Conservation (phyloP, 2,329 filamentous ascomycete genomes). For the Elsinoe perseae region DNA sequence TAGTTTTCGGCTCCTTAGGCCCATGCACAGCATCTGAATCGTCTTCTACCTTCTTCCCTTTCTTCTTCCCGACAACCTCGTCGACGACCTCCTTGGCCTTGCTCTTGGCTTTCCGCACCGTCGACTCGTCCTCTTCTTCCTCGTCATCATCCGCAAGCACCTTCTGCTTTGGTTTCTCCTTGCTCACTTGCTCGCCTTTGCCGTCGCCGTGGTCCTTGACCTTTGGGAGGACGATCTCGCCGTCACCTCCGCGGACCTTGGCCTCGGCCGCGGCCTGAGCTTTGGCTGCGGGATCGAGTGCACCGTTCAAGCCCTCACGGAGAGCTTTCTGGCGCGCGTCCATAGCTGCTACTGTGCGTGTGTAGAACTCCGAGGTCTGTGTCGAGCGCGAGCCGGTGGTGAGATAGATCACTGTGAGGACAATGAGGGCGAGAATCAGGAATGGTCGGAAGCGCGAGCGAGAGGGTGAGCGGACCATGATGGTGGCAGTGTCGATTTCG, state of each 20-base stretch:
- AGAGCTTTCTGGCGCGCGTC: conserved; percentile 36
- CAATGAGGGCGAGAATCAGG: conserved; percentile 54
- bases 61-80: conserved; percentile 22
- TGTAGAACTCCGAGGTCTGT: conserved; percentile 49
- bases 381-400: conserved; percentile 52
- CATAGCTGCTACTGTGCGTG: conserved; percentile 47
- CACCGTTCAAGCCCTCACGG: background rate
- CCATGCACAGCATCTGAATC: conserved; percentile 42
- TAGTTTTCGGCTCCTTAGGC: conserved; percentile 48
- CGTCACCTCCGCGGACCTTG: conserved; percentile 10
- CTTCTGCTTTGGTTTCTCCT: conserved; percentile 56
- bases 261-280: conserved; percentile 23
- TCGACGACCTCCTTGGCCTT: conserved; percentile 23
- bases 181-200: conserved; percentile 41
- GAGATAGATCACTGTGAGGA: conserved; percentile 67
- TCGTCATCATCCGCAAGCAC: conserved; percentile 55
- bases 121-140: conserved; percentile 17
- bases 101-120: conserved; percentile 4
- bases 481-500: background rate
- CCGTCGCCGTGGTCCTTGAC: conserved; percentile 38
- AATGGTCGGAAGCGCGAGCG: conserved; percentile 14
- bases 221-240: conserved; percentile 8
- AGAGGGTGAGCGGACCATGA: conserved; percentile 15
- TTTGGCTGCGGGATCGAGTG: background rate
- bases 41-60: conserved; percentile 25